phyloP scores from a whole-genome alignment of 2,329 filamentous ascomycete species.

The Apiospora koreana region DNA sequence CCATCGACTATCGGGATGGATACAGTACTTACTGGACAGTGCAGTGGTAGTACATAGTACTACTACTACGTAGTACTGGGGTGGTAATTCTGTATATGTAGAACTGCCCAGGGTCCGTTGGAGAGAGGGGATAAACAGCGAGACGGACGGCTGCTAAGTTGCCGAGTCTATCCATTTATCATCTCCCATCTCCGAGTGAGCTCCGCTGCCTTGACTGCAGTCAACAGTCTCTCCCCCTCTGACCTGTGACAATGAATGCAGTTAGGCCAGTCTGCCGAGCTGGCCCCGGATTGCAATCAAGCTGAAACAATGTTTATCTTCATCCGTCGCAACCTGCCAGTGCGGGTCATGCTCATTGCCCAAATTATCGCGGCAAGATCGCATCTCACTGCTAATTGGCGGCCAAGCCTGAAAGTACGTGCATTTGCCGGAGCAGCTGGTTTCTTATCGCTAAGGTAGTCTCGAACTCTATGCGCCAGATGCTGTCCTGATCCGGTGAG shows the following conservation, averaged over 20 bases:
- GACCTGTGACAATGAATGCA: not conserved
- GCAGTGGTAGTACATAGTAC: too few species aligned
- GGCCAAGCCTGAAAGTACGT: not conserved
- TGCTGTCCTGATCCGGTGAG: constrained; percentile 11
- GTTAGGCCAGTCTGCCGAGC: not conserved
- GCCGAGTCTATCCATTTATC: not conserved
- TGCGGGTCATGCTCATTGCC: not conserved
- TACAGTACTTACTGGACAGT: not conserved
- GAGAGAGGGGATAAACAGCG: constrained; percentile 5
- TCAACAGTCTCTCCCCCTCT: not conserved
- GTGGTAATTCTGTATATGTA: not conserved
- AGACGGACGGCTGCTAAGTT: constrained; percentile 3
- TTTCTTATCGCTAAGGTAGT: constrained; percentile 9
- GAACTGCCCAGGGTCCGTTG: not conserved
- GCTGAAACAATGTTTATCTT: constrained; percentile 14
- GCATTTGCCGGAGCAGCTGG: not conserved
- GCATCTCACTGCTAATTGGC: constrained; percentile 8
- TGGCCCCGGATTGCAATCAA: not conserved
- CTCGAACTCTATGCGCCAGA: constrained; percentile 9
- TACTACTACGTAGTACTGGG: too few species aligned
- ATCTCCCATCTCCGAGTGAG: not conserved
- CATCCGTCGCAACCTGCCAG: not conserved
- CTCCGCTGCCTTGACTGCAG: not conserved
- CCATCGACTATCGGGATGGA: not conserved
- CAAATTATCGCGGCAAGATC: constrained; percentile 16